A percentile compares a stretch with the other conserved stretches of the same genome.
Evolutionary conservation across 371 early-diverging fungal species (phyloP).

Genomic region (Phascolomyces articulosus): DNA sequence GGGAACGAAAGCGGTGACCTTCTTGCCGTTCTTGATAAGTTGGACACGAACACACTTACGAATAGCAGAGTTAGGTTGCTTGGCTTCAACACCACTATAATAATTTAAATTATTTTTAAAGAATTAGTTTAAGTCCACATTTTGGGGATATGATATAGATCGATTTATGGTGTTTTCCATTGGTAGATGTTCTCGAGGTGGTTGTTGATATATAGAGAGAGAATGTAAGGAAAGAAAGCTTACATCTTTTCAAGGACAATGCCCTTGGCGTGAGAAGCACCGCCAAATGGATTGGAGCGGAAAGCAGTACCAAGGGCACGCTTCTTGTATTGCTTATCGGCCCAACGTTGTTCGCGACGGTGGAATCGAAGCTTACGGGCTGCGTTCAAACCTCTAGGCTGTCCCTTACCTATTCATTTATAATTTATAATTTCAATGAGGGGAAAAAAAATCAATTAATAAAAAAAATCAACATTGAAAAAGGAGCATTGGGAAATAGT

Average conservation of each 20-base stretch:
- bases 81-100: conserved; percentile 99
- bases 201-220: neutral
- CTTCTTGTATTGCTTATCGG: conserved; percentile 99
- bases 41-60: conserved; percentile 99
- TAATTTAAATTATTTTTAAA: neutral
- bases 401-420: conserved; percentile 75
- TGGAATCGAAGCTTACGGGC: conserved; percentile 98
- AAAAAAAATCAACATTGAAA: neutral
- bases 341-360: conserved; percentile 98
- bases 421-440: neutral
- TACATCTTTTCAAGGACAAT: conserved; percentile 99
- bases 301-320: conserved; percentile 97
- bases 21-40: conserved; percentile 99
- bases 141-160: no score
- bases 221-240: conserved; percentile 16
- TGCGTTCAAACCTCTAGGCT: conserved; percentile 98
- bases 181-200: neutral
- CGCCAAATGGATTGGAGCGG: conserved; percentile 98
- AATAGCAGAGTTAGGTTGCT: conserved; percentile 99
- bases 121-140: no score
- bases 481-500: no score
- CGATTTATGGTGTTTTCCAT: neutral
- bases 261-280: conserved; percentile 99
- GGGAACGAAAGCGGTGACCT: conserved; percentile 99
- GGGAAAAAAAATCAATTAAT: neutral